A percentile compares a stretch with the other conserved stretches of the same genome.
phyloP scores from a whole-genome alignment of 768 basidiomycete genomes.

The Boletus reticulatus region DNA sequence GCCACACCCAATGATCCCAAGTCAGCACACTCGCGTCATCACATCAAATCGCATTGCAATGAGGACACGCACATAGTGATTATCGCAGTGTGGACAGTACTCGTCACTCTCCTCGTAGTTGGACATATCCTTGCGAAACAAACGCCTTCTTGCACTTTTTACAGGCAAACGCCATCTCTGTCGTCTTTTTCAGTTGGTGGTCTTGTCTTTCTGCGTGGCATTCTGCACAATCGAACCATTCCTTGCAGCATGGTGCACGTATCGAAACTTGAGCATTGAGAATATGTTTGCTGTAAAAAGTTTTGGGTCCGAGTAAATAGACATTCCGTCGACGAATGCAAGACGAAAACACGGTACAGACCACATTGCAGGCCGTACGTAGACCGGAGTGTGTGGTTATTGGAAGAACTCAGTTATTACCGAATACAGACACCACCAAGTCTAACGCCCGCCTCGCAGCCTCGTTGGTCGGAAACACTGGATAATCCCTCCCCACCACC shows the following conservation, averaged over 20 bases:
- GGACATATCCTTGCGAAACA: slow-evolving; percentile 93
- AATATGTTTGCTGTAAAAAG: slow-evolving; percentile 77
- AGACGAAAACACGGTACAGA: slow-evolving; percentile 12
- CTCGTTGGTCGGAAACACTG: slow-evolving; percentile 21
- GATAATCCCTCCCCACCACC: slow-evolving; percentile 18
- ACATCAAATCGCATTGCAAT: neutral
- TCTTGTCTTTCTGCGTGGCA: slow-evolving; percentile 87
- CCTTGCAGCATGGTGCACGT: slow-evolving; percentile 95
- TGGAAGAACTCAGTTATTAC: neutral
- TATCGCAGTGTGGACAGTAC: slow-evolving; percentile 97
- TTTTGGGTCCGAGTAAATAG: neutral
- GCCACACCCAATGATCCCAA: neutral
- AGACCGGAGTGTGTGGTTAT: neutral
- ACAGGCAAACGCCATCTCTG: slow-evolving; percentile 82
- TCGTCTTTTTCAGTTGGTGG: slow-evolving; percentile 69
- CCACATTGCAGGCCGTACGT: slow-evolving; percentile 29
- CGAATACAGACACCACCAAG: neutral
- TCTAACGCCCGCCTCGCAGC: slow-evolving; percentile 11
- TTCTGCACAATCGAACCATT: slow-evolving; percentile 96
- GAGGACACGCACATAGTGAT: slow-evolving; percentile 78
- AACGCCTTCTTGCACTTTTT: slow-evolving; percentile 95
- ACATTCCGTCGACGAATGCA: neutral
- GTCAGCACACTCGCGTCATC: neutral
- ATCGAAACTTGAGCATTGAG: slow-evolving; percentile 96
- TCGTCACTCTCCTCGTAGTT: slow-evolving; percentile 96